Evolutionary conservation across 331 rosid species (phyloP), one percentile per base, ranked within the genome.

Genomic region (Spiraea crenata): DNA sequence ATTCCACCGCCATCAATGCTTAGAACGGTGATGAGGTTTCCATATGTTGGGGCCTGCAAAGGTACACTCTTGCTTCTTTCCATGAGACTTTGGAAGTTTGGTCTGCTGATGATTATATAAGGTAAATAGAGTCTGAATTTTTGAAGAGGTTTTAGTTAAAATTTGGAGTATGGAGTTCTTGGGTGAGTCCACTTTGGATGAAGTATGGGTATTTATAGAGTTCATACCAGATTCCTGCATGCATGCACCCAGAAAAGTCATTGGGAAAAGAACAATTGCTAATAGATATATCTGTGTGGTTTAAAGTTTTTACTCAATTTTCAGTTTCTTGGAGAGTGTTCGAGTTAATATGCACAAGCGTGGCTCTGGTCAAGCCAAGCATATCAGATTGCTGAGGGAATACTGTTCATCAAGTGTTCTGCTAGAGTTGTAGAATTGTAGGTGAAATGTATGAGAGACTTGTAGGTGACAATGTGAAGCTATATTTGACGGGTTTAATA

Each of bases 1-100:
- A 89, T 79, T 47, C 91, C 95, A 63, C 91, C 95, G 0, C 91
- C 95, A 64, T 89, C 88, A 5, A 89, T 84, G 63, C 91, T 89
- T 47, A 89, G 85, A 58, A 82, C 39, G 19, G 91, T 84, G 0
- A 83, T 63, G 9, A 84, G 38, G 63, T 86, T 82, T n/a, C 88
- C 92, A 42, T 65, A 77, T 5, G 85, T 81, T 34, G 88, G 90
- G 46, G 88, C 72, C 71, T 74, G 88, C 45, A 78, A 39, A 25
- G 55, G 60, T 12, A 65, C 44, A 16, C 74, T 70, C 35, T 37
- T 35, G 48, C 25, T 74, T 65, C 61, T 68, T 34, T 49, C 68
- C 79, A 49, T 75, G 13, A 39, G 48, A 17, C 31, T 15, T 17
- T 44, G 17, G 17, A 72, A 71, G 7, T 59, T 17, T 1, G 4